These are phyloP conservation scores for Wickerhamomyces sp. DNA, from an alignment of 1,139 yeast genomes.

Conservation along the genomic window DNA sequence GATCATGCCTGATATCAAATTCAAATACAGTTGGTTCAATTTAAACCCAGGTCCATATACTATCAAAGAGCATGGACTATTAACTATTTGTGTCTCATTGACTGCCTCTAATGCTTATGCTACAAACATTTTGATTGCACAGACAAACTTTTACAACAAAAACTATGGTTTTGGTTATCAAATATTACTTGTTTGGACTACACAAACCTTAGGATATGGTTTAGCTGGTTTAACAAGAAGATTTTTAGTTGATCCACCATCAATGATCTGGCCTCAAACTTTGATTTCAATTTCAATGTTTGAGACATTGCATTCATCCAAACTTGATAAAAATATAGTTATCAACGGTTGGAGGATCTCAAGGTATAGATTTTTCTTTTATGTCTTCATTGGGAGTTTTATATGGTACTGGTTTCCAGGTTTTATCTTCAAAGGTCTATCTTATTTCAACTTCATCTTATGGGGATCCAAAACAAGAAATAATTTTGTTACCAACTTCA, in stretches of 20 bases:
- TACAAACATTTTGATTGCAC: conserved; percentile 53
- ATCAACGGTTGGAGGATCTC: conserved; percentile 42
- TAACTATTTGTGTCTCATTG: conserved; percentile 44
- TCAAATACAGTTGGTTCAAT: conserved; percentile 26
- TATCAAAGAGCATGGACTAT: conserved; percentile 54
- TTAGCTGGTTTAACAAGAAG: conserved; percentile 44
- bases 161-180: conserved; percentile 35
- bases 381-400: conserved; percentile 35
- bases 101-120: conserved; percentile 52
- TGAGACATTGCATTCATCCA: conserved; percentile 31
- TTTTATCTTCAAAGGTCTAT: conserved; percentile 45
- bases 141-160: conserved; percentile 43
- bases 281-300: conserved; percentile 33
- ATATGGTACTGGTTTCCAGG: conserved; percentile 56
- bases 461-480: conserved; percentile 34
- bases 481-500: conserved; percentile 41
- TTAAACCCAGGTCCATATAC: conserved; percentile 54
- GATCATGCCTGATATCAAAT: conserved; percentile 33
- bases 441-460: conserved; percentile 52
- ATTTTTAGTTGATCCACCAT: conserved; percentile 33
- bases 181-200: conserved; percentile 45
- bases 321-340: conserved; percentile 22
- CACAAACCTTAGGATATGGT: conserved; percentile 56
- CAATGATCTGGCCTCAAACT: conserved; percentile 37
- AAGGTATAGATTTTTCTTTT: conserved; percentile 42